Conservation (phyloP, 1,284 basidiomycete genomes). For the Apiotrichum gracile region DNA sequence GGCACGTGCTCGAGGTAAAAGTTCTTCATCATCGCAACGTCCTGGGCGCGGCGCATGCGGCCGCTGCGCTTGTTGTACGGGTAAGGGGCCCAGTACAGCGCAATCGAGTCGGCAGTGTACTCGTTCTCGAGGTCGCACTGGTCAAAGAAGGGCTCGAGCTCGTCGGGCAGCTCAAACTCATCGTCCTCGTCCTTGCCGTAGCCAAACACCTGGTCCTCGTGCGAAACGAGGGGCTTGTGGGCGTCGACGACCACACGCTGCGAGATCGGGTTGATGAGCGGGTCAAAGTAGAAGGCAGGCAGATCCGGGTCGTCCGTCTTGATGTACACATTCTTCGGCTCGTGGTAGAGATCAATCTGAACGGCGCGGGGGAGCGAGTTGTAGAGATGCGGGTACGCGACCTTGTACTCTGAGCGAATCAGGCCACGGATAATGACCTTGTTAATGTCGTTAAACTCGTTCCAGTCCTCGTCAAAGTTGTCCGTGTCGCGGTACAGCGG, state of each 20-base stretch:
- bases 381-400: conserved; percentile 98
- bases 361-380: conserved; percentile 97
- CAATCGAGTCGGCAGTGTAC: conserved; percentile 91
- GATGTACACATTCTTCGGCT: conserved; percentile 96
- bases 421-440: conserved; percentile 99
- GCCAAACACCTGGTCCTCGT: conserved; percentile 89
- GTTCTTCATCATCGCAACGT: conserved; percentile 91
- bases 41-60: conserved; percentile 86
- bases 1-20: conserved; percentile 99
- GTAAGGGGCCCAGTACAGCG: conserved; percentile 97
- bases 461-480: conserved; percentile 98
- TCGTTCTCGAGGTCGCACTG: conserved; percentile 81
- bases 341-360: conserved; percentile 84
- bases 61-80: conserved; percentile 93
- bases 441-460: conserved; percentile 99
- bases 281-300: conserved; percentile 99
- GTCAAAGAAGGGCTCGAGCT: conserved; percentile 74
- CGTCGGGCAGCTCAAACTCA: conserved; percentile 80
- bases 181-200: conserved; percentile 69
- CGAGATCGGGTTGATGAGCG: conserved; percentile 93
- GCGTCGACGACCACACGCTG: conserved; percentile 75
- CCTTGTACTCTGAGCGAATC: conserved; percentile 98
- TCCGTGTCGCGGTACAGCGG: conserved; percentile 89
- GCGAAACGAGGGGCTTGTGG: conserved; percentile 72
- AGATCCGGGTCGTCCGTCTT: conserved; percentile 97